Evolutionary conservation across 768 basidiomycete species (phyloP).

Genomic region (Amanita pallidorosea): DNA sequence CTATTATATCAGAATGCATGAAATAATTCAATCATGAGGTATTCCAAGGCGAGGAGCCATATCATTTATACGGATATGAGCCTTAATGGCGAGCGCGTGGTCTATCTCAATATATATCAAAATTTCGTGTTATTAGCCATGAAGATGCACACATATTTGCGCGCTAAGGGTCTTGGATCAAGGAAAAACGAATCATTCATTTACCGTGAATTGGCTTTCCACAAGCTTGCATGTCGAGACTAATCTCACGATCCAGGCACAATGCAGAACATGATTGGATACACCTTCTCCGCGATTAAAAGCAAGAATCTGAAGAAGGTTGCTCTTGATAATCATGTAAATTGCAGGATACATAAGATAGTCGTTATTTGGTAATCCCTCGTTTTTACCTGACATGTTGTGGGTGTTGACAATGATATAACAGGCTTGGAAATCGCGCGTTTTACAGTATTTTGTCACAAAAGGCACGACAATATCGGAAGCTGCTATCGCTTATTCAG

Average conservation of each 20-base stretch:
- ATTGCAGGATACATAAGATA: conserved; percentile 34
- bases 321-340: conserved; percentile 24
- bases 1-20: background rate
- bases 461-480: conserved; percentile 37
- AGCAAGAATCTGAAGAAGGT: conserved; percentile 31
- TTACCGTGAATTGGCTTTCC: conserved; percentile 28
- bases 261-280: conserved; percentile 49
- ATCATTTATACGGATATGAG: conserved; percentile 68
- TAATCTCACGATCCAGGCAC: conserved; percentile 32
- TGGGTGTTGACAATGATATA: background rate
- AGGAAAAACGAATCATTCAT: conserved; percentile 39
- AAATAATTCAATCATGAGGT: conserved; percentile 23
- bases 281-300: conserved; percentile 41
- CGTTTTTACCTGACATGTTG: background rate
- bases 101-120: conserved; percentile 81
- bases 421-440: conserved; percentile 75
- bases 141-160: conserved; percentile 80
- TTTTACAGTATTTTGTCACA: conserved; percentile 56
- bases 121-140: conserved; percentile 74
- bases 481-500: conserved; percentile 36
- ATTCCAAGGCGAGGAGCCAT: conserved; percentile 67
- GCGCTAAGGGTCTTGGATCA: conserved; percentile 41
- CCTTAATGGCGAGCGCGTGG: conserved; percentile 50
- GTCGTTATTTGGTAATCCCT: conserved; percentile 50
- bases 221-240: background rate